Evolutionary conservation across 1,284 basidiomycete genomes (phyloP).

Genomic region (Austroboletus novae-zelandiae): DNA sequence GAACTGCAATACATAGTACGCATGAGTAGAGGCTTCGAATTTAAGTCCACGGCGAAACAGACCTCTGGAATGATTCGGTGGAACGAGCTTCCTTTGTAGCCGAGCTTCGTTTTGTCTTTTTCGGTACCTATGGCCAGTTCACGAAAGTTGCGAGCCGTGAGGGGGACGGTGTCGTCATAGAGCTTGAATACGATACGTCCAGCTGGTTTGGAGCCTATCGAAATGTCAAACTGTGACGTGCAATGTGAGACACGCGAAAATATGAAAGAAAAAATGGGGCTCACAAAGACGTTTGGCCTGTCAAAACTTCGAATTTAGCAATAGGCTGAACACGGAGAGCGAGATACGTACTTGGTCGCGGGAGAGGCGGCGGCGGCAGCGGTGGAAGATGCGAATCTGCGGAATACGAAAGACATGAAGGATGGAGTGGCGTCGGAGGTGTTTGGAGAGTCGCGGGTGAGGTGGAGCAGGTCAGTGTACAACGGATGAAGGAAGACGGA

Average conservation of each 20-base stretch:
- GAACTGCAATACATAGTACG: constrained; percentile 48
- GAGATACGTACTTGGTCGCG: constrained; percentile 27
- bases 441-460: constrained; percentile 9
- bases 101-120: constrained; percentile 50
- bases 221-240: constrained; percentile 73
- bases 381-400: constrained; percentile 28
- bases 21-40: too few species aligned
- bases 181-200: constrained; percentile 78
- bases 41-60: background rate
- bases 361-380: constrained; percentile 20
- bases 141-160: constrained; percentile 80
- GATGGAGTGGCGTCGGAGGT: constrained; percentile 14
- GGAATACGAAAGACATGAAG: constrained; percentile 30
- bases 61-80: constrained; percentile 81
- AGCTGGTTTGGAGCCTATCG: constrained; percentile 63
- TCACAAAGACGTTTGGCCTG: constrained; percentile 53
- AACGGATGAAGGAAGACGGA: constrained; percentile 24
- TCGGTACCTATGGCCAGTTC: constrained; percentile 74
- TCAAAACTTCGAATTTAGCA: constrained; percentile 12
- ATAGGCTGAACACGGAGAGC: background rate
- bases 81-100: constrained; percentile 68
- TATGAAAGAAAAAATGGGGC: constrained; percentile 16
- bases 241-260: background rate
- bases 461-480: constrained; percentile 23
- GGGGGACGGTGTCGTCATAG: constrained; percentile 66